Evolutionary conservation across 192 early-diverging fungal genomes (phyloP), one percentile per base, ranked within the genome.

Genomic region (Geranomyces variabilis): DNA sequence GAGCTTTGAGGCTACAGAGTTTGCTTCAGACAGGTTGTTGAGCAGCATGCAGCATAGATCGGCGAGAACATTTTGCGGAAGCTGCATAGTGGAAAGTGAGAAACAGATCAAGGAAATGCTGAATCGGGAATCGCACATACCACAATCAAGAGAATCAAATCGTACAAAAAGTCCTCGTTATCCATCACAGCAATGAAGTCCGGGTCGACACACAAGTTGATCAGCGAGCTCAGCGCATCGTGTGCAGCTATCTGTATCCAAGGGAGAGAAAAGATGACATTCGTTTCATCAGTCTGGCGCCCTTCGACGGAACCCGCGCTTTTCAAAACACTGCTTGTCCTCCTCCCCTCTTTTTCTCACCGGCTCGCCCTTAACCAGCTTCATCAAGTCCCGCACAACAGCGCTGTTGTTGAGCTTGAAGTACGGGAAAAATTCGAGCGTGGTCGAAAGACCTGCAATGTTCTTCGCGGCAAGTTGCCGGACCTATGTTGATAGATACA

Each of bases 31-130:
- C 63, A 96, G 78, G 76, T 98, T 98, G 66, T 94, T 96, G 28
- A 98, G 75, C 15, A 96, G 81, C 94, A 97, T 94, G 67, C 90
- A 92, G 47, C 83, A 92, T 31, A 93, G 79, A 78, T 96, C 95
- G 8, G 93, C 89, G 14, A 93, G 67, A 15, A 94, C 82, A 22
- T 83, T 84, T 22, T 77, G 82, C 0, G 92, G 86, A 43, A 87
- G 82, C 89, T 89, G 74, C 55, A 56, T 66, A 68, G 67, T 43
- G 15, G 56, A 36, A 55, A 31, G 15, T 17, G 17, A 33, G 33
- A 55, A 41, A 49, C 12, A 19, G n/a, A 59, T 57, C 28, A 9
- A 56, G 33, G n/a, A 21, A 33, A 47, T 22, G 12, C 46, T 47
- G 12, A 47, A 19, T 13, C 46, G 19, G 10, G 10, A n/a, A 53